Conservation (phyloP, 2,329 filamentous ascomycete genomes). For the Cordyceps militaris region DNA sequence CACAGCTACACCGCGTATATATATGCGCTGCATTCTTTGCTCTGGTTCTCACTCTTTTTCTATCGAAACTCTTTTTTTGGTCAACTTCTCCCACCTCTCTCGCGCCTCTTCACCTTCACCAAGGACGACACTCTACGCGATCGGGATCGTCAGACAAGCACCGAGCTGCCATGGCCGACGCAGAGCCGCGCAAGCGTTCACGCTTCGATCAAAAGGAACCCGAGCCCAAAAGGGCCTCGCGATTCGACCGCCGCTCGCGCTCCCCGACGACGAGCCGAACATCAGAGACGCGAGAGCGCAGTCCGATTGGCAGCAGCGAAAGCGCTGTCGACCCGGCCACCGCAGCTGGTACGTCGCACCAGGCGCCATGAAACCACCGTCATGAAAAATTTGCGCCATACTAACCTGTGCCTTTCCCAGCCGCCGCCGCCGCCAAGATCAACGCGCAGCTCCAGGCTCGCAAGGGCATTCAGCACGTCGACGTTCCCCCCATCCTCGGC, state of each 20-base stretch:
- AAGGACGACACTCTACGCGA: neutral
- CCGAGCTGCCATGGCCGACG: conserved; percentile 54
- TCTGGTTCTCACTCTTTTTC: neutral
- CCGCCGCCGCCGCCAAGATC: conserved; percentile 83
- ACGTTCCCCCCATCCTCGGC: conserved; percentile 73
- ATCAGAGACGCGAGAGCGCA: conserved; percentile 72
- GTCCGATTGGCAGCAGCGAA: conserved; percentile 54
- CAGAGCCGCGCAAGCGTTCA: conserved; percentile 69
- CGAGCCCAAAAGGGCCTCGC: conserved; percentile 66
- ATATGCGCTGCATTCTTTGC: neutral
- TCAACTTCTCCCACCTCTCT: neutral
- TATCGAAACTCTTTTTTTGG: too few relatives aligned
- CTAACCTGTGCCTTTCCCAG: conserved; percentile 34
- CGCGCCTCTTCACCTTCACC: neutral
- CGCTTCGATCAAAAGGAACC: conserved; percentile 91
- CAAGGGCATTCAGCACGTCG: conserved; percentile 84
- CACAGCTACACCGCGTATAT: neutral
- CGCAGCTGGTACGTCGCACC: conserved; percentile 58
- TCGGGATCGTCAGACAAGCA: neutral
- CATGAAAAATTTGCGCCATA: too few relatives aligned
- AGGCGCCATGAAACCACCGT: neutral
- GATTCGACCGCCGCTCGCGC: conserved; percentile 88
- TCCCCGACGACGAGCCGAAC: conserved; percentile 66
- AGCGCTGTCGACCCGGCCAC: conserved; percentile 62
- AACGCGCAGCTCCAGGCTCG: conserved; percentile 78